Base-by-base conservation (phyloP, 768 basidiomycete species). In the Phylloporus arenicola region DNA sequence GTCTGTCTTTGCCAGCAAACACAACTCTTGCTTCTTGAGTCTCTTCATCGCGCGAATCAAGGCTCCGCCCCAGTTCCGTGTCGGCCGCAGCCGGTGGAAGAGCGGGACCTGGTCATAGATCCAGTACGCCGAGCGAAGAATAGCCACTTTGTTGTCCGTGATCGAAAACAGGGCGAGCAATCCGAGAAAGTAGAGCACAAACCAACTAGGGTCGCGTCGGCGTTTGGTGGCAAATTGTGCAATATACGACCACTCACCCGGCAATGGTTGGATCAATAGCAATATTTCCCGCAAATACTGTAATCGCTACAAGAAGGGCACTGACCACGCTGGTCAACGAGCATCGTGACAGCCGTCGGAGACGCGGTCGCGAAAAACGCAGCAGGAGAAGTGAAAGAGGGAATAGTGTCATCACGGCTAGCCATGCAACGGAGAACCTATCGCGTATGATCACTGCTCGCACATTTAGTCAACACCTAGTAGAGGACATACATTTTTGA, bases 371-470 rank as follows among this genome's bases (percentile, higher is more conserved):
- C 51, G 83, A 84, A 67, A 83, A 85, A 51, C 79, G 81, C 24
- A 88, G 68, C 5, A 86, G 53, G 5, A 86, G 60, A 3, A 81
- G 68, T 3, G 83, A 78, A 14, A 83, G 37, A 0, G 85, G 83
- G 57, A 85, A 88, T 19, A 86, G 63, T 1, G 72, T 60, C 81
- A 86, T 84, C 29, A 83, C 77, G 3, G 75, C 70, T 19, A 86
- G 70, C 82, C 84, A 87, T 13, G 77, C 78, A 6, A 86, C 72
- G 4, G 82, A 79, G 69, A 86, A 86, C 76, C 80, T 81, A 45
- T 1, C 37, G 8, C 12, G 20, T 14, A 47, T 55, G 7, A n/a
- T 57, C 49, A 56, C 16, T 33, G 9, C 3, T 39, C 9, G 25
- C 30, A 37, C 19, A 10, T 34, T 39, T 48, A 46, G 17, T 8